Evolutionary conservation across 257 asterid genomes (phyloP), one percentile per base, ranked within the genome.

Genomic region (Solanum tarijense): DNA sequence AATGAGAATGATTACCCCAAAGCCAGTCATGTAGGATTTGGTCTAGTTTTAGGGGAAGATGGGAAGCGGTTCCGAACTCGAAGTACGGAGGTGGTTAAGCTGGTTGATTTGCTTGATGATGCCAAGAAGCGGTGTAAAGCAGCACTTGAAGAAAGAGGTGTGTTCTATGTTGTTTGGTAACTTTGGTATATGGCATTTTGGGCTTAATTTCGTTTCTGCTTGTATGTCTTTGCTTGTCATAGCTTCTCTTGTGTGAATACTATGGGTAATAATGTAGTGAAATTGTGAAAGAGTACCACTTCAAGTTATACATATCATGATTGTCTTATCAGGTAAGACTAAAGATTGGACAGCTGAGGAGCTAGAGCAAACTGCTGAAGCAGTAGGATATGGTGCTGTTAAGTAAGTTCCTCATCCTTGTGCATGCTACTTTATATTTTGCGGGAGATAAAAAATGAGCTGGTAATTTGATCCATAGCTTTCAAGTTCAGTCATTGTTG

Each of bases 321-420:
- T 84, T 73, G 68, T 89, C 75, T 90, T 84, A 78, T 84, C 93
- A 97, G 99, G 98, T 84, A 96, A 94, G 91, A 95, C 88, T 84
- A 88, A 88, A 73, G 95, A 93, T 34, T 96, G 97, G 98, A 93
- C 99, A 13, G 93, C 85, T 29, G 98, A 95, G 91, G 99, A 96
- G 94, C 98, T 97, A 25, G 98, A 97, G 69, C 83, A 91, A 90
- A 96, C 95, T 91, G 98, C 99, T 48, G 99, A 97, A 91, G 99
- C 99, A 32, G 92, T 97, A 81, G 99, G 99, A 92, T 97, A 97
- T 90, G 98, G 99, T 38, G 99, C 99, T 89, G 94, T 97, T 41
- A 95, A 97, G 99, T 96, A 89, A 91, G 96, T 87, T 83, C 74
- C 87, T 88, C 86, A 31, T 74, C 52, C 65, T 84, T 29, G 16